phyloP scores from a whole-genome alignment of 352 stramenopile genomes.

The Thalassiosira hispida region DNA sequence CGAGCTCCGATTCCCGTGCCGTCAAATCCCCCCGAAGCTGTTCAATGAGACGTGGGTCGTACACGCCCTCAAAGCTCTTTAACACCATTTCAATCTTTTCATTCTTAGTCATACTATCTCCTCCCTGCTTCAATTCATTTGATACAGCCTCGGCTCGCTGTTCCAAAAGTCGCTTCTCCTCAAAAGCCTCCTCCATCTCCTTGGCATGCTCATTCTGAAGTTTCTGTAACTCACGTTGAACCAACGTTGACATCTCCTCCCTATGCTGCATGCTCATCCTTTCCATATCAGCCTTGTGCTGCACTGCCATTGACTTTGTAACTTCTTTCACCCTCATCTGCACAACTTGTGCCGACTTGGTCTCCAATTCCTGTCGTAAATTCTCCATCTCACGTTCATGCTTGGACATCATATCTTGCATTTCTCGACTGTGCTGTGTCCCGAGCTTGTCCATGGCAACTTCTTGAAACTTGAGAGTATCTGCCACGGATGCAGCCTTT shows the following conservation, averaged over 20 bases:
- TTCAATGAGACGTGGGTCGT: slow-evolving; percentile 26
- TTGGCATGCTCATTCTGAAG: slow-evolving; percentile 29
- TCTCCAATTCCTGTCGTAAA: slow-evolving; percentile 24
- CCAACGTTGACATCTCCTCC: slow-evolving; percentile 25
- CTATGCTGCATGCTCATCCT: slow-evolving; percentile 24
- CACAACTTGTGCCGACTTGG: slow-evolving; percentile 16
- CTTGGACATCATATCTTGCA: slow-evolving; percentile 18
- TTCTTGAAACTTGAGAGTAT: slow-evolving; percentile 30
- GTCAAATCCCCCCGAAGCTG: slow-evolving; percentile 38
- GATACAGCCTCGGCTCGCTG: slow-evolving; percentile 21
- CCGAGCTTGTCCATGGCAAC: slow-evolving; percentile 35
- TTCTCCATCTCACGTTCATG: slow-evolving; percentile 40
- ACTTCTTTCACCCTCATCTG: slow-evolving; percentile 30
- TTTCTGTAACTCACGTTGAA: slow-evolving; percentile 27
- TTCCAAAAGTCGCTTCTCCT: not conserved
- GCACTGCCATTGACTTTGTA: slow-evolving; percentile 4
- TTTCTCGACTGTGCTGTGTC: slow-evolving; percentile 18
- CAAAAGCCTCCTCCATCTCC: slow-evolving; percentile 28
- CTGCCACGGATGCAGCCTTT: slow-evolving; percentile 26
- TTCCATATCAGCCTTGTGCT: slow-evolving; percentile 36
- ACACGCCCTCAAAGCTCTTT: slow-evolving; percentile 38
- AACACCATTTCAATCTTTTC: slow-evolving; percentile 51
- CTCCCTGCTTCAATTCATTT: slow-evolving; percentile 13
- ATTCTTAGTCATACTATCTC: slow-evolving; percentile 13
- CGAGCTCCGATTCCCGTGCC: slow-evolving; percentile 20